Conservation (phyloP, 139 green algal species). For the Picochlorum sp. region DNA sequence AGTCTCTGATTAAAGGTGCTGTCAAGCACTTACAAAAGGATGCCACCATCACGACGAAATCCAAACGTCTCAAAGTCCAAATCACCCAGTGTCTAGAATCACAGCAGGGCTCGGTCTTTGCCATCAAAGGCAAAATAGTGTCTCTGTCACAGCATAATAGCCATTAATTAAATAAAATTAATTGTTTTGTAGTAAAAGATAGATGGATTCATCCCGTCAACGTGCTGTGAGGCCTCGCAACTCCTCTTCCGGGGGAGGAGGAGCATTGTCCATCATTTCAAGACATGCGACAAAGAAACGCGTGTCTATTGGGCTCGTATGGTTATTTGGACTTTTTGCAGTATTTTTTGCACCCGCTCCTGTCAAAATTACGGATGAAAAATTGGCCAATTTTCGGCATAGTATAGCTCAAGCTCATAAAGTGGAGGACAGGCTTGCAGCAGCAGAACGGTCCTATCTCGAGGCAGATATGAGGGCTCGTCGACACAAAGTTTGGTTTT, state of each 20-base stretch:
- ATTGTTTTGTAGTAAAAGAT: no score
- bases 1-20: not conserved
- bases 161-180: no score
- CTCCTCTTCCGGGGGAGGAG: not conserved
- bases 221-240: no score
- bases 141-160: not conserved
- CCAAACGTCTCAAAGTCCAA: no score
- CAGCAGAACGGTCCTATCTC: not conserved
- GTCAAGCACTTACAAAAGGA: not conserved
- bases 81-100: not conserved
- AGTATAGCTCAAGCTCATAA: slow-evolving; percentile 13
- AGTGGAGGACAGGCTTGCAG: not conserved
- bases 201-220: no score
- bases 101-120: not conserved
- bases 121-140: not conserved
- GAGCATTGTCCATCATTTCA: not conserved
- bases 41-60: not conserved
- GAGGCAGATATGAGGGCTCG: slow-evolving; percentile 2
- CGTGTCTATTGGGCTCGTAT: slow-evolving; percentile 16
- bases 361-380: slow-evolving; percentile 31
- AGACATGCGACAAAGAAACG: not conserved
- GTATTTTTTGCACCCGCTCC: slow-evolving; percentile 35
- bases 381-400: slow-evolving; percentile 14
- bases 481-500: slow-evolving; percentile 41
- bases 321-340: slow-evolving; percentile 37